Conservation (phyloP, 2,329 filamentous ascomycete genomes). For the Hypoxylon sp. region DNA sequence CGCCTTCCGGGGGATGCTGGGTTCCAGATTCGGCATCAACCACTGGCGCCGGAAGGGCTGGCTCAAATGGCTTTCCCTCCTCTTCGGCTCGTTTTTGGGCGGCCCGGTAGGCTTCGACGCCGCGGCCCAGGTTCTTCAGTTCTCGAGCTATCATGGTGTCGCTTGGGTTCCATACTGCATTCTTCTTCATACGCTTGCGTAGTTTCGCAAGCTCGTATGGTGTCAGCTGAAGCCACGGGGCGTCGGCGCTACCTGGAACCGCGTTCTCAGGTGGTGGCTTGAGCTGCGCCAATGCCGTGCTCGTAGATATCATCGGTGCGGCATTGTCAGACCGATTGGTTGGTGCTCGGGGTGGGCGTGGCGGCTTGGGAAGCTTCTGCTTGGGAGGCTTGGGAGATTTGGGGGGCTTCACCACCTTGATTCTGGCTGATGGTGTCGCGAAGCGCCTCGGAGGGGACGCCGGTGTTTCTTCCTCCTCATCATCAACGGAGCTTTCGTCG, state of each 20-base stretch:
- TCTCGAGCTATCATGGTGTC: slow-evolving; percentile 88
- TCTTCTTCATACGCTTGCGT: slow-evolving; percentile 91
- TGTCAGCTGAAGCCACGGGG: slow-evolving; percentile 75
- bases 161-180: slow-evolving; percentile 85
- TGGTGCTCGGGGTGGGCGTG: slow-evolving; percentile 48
- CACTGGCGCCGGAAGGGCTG: slow-evolving; percentile 56
- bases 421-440: slow-evolving; percentile 58
- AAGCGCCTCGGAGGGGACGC: slow-evolving; percentile 55
- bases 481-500: slow-evolving; percentile 61
- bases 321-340: slow-evolving; percentile 55
- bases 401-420: slow-evolving; percentile 62
- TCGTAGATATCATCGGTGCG: slow-evolving; percentile 58
- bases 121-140: slow-evolving; percentile 77
- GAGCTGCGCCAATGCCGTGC: slow-evolving; percentile 57
- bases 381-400: slow-evolving; percentile 64
- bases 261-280: slow-evolving; percentile 72
- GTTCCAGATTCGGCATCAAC: slow-evolving; percentile 65
- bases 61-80: slow-evolving; percentile 72
- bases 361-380: slow-evolving; percentile 53
- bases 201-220: slow-evolving; percentile 75
- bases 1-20: slow-evolving; percentile 68
- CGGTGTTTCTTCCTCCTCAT: slow-evolving; percentile 54
- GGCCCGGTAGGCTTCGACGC: slow-evolving; percentile 70
- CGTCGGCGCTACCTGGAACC: slow-evolving; percentile 68
- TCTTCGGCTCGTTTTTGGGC: slow-evolving; percentile 75